Percentiles rank a stretch among this genome's conserved stretches.
phyloP scores from a whole-genome alignment of 208 protist genomes.

The Naegleria lovaniensis region DNA sequence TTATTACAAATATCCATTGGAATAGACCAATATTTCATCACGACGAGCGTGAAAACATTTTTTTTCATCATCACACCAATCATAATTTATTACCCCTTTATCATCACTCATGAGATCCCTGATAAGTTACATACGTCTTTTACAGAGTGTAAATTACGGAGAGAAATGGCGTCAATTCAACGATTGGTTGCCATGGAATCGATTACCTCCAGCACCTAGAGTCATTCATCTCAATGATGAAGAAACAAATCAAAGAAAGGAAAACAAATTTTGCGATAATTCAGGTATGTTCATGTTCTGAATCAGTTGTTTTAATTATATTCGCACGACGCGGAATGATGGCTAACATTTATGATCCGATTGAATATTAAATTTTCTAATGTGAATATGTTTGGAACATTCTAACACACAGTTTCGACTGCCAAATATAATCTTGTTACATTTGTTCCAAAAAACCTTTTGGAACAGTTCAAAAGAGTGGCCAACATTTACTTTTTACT shows the following conservation, averaged over 20 bases:
- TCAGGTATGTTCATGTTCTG: neutral
- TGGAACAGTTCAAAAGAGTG: slow-evolving; percentile 43
- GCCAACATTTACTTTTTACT: slow-evolving; percentile 49
- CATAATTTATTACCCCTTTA: no score
- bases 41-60: no score
- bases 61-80: no score
- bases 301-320: neutral
- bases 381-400: no score
- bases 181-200: neutral
- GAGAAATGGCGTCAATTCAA: neutral
- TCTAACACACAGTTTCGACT: neutral
- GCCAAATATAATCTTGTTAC: slow-evolving; percentile 3
- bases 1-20: no score
- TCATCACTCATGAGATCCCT: neutral
- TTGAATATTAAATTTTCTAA: no score
- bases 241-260: neutral
- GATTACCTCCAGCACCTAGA: neutral
- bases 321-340: no score
- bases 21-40: no score
- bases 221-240: neutral
- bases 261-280: slow-evolving; percentile 20
- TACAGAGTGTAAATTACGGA: neutral
- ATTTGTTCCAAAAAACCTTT: slow-evolving; percentile 47
- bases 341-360: no score
- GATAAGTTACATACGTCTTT: neutral